Conservation (phyloP, 2,329 filamentous ascomycete genomes). For the Microascus cirrosus region DNA sequence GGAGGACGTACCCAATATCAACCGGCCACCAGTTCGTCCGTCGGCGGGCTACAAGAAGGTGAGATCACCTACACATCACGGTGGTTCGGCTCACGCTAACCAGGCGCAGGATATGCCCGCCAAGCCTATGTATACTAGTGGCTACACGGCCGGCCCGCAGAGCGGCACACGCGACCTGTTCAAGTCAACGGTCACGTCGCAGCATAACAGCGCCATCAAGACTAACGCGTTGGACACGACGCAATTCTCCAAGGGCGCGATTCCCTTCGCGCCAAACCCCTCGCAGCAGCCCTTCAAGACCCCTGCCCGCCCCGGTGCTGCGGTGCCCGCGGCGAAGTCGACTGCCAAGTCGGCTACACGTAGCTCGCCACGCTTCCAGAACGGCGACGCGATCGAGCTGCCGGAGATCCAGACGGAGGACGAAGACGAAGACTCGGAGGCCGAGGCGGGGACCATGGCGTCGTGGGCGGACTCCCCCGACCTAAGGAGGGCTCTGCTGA, state of each 20-base stretch:
- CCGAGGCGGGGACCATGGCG: constrained; percentile 38
- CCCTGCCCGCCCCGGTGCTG: constrained; percentile 44
- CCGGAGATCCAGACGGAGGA: constrained; percentile 94
- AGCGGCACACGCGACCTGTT: constrained; percentile 46
- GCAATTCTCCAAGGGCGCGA: constrained; percentile 79
- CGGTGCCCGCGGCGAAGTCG: constrained; percentile 35
- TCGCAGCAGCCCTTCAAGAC: constrained; percentile 58
- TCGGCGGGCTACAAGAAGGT: constrained; percentile 63
- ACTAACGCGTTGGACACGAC: constrained; percentile 70
- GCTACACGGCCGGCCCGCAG: constrained; percentile 44
- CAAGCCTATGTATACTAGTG: constrained; percentile 44
- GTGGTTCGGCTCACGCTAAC: constrained; percentile 11
- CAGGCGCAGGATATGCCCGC: constrained; percentile 41
- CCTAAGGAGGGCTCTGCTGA: constrained; percentile 60
- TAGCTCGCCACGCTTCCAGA: constrained; percentile 76
- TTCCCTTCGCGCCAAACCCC: constrained; percentile 70
- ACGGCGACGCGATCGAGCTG: constrained; percentile 81
- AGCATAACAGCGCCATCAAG: constrained; percentile 55
- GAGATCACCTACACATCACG: constrained; percentile 6
- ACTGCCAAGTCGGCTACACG: constrained; percentile 48
- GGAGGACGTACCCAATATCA: constrained; percentile 49
- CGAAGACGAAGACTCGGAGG: constrained; percentile 71
- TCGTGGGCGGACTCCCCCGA: constrained; percentile 86
- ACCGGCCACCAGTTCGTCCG: constrained; percentile 76
- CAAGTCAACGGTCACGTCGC: constrained; percentile 54